Percentiles rank a stretch among this genome's conserved stretches.
These are phyloP conservation scores for Tuber brumale DNA, from an alignment of 495 filamentous ascomycete species.

Conservation along the genomic window DNA sequence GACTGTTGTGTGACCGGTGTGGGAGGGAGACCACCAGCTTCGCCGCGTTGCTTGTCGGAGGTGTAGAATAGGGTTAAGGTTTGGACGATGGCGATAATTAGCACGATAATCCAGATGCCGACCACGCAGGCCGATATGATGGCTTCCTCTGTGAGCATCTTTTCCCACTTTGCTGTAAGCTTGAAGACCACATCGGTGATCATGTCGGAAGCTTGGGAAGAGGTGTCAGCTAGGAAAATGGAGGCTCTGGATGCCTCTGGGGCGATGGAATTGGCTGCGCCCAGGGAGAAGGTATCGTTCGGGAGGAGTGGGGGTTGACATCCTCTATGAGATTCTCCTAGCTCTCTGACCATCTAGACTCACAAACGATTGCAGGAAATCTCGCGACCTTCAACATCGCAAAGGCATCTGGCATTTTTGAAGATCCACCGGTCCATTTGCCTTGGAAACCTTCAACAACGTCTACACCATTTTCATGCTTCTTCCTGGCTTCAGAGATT, in stretches of 20 bases:
- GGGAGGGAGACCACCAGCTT: conserved; percentile 44
- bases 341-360: too few species aligned
- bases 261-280: conserved; percentile 60
- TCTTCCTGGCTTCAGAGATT: conserved; percentile 84
- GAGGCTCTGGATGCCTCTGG: conserved; percentile 52
- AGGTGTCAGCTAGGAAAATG: conserved; percentile 68
- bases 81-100: conserved; percentile 64
- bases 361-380: too few species aligned
- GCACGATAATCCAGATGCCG: conserved; percentile 65
- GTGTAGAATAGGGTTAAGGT: conserved; percentile 52
- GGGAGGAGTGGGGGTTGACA: conserved; percentile 63
- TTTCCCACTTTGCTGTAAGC: conserved; percentile 57
- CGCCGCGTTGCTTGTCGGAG: conserved; percentile 50
- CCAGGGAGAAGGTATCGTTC: conserved; percentile 76
- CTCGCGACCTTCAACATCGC: too few species aligned
- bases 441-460: conserved; percentile 48
- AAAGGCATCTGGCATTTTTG: too few species aligned
- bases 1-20: background rate
- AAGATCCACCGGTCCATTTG: too few species aligned
- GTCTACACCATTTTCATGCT: conserved; percentile 62
- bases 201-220: conserved; percentile 63
- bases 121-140: conserved; percentile 67
- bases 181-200: conserved; percentile 67
- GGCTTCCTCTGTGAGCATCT: conserved; percentile 63
- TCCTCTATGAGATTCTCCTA: too few species aligned